Percentiles rank a stretch among this genome's conserved stretches.
Conservation (phyloP, 805 yeast genomes). For the Kluyveromyces aestuarii region DNA sequence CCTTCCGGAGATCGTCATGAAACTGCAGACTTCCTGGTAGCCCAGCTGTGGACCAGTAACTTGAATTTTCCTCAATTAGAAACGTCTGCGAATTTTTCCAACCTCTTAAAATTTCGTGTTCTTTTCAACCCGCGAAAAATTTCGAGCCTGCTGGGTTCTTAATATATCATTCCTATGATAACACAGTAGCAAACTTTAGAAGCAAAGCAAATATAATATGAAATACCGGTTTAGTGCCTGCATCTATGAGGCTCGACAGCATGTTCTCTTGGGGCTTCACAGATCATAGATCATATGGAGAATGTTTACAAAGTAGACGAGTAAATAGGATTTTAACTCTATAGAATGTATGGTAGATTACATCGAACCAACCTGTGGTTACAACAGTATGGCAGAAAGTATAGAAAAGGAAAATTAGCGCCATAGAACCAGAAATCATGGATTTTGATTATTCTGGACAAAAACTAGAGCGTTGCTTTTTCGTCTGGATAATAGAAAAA, state of each 20-base stretch:
- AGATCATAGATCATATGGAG: not conserved
- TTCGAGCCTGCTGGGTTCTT: not conserved
- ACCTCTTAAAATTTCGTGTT: not conserved
- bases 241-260: not conserved
- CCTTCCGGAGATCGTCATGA: not conserved
- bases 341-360: no score
- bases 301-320: not conserved
- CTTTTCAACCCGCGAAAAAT: not conserved
- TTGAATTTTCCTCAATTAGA: not conserved
- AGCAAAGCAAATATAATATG: not conserved
- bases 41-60: not conserved
- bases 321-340: not conserved
- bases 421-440: no score
- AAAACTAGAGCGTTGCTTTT: conserved; percentile 6
- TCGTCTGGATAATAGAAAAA: conserved; percentile 79
- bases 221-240: not conserved
- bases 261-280: not conserved
- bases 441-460: not conserved
- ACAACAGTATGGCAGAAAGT: no score
- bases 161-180: not conserved
- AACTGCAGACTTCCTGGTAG: not conserved
- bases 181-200: not conserved
- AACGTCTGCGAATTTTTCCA: not conserved
- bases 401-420: no score
- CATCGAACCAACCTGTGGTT: no score